Base-by-base conservation (phyloP, 2,329 filamentous ascomycete species). In the Drechmeria coniospora region DNA sequence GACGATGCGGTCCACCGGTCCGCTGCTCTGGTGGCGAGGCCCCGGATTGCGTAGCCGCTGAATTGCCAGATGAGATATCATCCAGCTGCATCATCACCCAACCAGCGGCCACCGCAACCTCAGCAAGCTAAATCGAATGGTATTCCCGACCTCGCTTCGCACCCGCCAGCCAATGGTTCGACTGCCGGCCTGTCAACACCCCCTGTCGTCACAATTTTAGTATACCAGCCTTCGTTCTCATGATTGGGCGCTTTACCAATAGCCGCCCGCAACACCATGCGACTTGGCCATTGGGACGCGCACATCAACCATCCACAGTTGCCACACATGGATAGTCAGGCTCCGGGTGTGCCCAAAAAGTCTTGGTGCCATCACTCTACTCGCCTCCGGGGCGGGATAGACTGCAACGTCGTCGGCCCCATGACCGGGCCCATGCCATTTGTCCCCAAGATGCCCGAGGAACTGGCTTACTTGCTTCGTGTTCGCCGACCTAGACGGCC, bases 141-240 rank as follows among this genome's bases (percentile, higher is more conserved):
- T 33, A 35, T 32, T 34, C 34, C 30, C 26, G 33, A 41, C 39
- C 30, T 37, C 34, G 26, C 35, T 51, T 57, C 49, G 51, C 54
- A 52, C 53, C 52, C 53, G 51, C 50, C 48, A 57, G 45, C 47
- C 49, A 48, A 38, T 46, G 35, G 40, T 33, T 32, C 35, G 32
- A 23, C 23, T 31, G 31, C 28, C 29, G 26, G 24, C 21, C 27
- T 23, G 21, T 24, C 36, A 26, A 28, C 27, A 37, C 39, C 38
- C 36, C 35, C 36, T 43, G 39, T 44, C 35, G 40, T 27, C 47
- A 42, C 53, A 51, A 51, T 51, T 50, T 57, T 57, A 45, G 46
- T 43, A 22, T 27, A n/a, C n/a, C 18, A 32, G 23, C 28, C 30
- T 37, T 21, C 16, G 25, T 19, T 4, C 11, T 5, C 19, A 22